Evolutionary conservation across 345 rosid genomes (phyloP).

Genomic region (Psidium guajava): DNA sequence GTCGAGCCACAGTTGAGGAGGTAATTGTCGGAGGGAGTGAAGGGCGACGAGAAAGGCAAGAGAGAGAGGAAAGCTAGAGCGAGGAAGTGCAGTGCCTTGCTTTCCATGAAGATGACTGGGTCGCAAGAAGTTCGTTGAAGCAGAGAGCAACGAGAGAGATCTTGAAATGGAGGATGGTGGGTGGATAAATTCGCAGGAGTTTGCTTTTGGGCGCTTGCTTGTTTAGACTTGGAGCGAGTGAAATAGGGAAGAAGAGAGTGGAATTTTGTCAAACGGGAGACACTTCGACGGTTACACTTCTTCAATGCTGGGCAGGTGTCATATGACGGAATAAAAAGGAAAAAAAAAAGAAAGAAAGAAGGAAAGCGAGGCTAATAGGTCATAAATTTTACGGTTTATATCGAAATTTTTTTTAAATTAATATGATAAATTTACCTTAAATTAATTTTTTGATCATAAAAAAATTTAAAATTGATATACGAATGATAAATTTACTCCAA

Average conservation of each 20-base stretch:
- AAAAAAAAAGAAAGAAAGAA: not conserved
- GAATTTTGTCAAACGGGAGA: not conserved
- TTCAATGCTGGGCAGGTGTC: not conserved
- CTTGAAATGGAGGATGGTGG: not conserved
- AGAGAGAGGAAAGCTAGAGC: slow-evolving; percentile 15
- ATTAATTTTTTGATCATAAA: no score
- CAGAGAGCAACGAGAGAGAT: not conserved
- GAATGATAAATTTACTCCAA: no score
- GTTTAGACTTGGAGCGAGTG: not conserved
- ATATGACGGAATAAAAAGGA: not conserved
- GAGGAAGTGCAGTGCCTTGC: slow-evolving; percentile 6
- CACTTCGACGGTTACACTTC: not conserved
- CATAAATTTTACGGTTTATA: no score
- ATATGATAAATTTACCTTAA: no score
- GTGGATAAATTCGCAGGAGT: not conserved
- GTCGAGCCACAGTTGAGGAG: slow-evolving; percentile 73
- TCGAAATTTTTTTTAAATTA: no score
- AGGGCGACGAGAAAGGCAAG: slow-evolving; percentile 18
- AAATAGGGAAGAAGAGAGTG: not conserved
- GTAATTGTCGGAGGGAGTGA: slow-evolving; percentile 63
- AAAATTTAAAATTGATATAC: no score
- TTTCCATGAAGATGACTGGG: not conserved
- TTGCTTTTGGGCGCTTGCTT: not conserved
- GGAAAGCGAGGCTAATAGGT: not conserved
- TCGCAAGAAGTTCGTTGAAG: not conserved